These are phyloP conservation scores for Nasturtium officinale DNA, from an alignment of 345 rosid species.

Conservation along the genomic window DNA sequence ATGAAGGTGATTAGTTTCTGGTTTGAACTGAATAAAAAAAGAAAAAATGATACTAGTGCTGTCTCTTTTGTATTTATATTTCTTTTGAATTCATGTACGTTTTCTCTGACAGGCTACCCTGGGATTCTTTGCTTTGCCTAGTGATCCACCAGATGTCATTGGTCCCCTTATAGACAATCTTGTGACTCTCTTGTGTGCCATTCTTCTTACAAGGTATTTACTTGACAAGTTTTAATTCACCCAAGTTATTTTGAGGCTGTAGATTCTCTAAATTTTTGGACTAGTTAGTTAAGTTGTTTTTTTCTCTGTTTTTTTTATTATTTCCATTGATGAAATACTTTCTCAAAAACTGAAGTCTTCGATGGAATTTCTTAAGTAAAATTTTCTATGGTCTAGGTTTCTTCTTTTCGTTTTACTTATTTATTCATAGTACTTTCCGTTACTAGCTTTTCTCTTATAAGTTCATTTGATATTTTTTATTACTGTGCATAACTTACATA, in stretches of 20 bases:
- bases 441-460: not conserved
- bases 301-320: not conserved
- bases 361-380: not conserved
- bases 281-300: slow-evolving; percentile 10
- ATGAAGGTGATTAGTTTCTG: slow-evolving; percentile 65
- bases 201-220: slow-evolving; percentile 90
- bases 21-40: not conserved
- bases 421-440: slow-evolving; percentile 8
- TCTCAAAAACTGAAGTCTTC: slow-evolving; percentile 12
- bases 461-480: slow-evolving; percentile 8
- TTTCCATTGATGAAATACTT: slow-evolving; percentile 13
- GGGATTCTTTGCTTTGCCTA: slow-evolving; percentile 91
- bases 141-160: slow-evolving; percentile 85
- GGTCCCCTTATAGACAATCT: slow-evolving; percentile 88
- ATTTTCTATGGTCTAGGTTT: slow-evolving; percentile 13
- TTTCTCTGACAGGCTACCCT: slow-evolving; percentile 77
- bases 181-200: slow-evolving; percentile 90
- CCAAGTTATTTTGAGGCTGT: slow-evolving; percentile 16
- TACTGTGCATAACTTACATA: slow-evolving; percentile 16
- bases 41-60: not conserved
- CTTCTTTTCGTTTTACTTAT: slow-evolving; percentile 9
- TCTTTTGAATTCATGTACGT: slow-evolving; percentile 10
- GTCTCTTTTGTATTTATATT: slow-evolving; percentile 4
- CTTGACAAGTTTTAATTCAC: slow-evolving; percentile 10
- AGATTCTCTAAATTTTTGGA: slow-evolving; percentile 20